Evolutionary conservation across 257 asterid genomes (phyloP).

Genomic region (Solanum chiquidenum): DNA sequence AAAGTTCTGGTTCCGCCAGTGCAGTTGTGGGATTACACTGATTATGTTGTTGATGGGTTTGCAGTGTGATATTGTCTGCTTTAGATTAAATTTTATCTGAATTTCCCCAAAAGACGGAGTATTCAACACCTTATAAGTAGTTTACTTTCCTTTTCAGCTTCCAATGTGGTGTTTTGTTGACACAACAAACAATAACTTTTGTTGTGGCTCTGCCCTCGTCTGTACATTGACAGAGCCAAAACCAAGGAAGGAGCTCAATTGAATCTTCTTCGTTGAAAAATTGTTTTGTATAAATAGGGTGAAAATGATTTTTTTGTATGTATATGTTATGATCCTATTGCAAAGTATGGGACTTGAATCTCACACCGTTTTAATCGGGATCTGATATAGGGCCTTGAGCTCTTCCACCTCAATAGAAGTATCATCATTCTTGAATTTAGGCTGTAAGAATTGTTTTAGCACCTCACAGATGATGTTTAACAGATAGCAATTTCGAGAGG

Average conservation of each 20-base stretch:
- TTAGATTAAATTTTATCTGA: background rate
- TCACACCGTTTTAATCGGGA: background rate
- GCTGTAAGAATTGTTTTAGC: background rate
- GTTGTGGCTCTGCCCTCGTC: background rate
- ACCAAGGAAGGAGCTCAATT: background rate
- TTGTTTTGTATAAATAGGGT: background rate
- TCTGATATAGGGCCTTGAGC: too few relatives aligned
- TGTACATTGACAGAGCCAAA: background rate
- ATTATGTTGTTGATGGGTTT: background rate
- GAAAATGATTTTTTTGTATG: background rate
- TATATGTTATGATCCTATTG: background rate
- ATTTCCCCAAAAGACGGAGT: background rate
- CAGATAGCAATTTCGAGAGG: constrained; percentile 91
- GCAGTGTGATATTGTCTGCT: background rate
- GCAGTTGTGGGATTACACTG: background rate
- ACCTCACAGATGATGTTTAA: background rate
- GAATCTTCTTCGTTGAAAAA: background rate
- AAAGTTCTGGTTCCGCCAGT: too few relatives aligned
- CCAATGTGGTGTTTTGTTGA: background rate
- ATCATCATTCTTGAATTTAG: background rate
- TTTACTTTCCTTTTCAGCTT: background rate
- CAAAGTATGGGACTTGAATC: background rate
- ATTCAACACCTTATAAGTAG: background rate
- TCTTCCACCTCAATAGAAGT: background rate
- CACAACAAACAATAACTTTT: background rate